These are phyloP conservation scores for Aspergillus kassunensis DNA, from an alignment of 495 filamentous ascomycete species.

Conservation along the genomic window DNA sequence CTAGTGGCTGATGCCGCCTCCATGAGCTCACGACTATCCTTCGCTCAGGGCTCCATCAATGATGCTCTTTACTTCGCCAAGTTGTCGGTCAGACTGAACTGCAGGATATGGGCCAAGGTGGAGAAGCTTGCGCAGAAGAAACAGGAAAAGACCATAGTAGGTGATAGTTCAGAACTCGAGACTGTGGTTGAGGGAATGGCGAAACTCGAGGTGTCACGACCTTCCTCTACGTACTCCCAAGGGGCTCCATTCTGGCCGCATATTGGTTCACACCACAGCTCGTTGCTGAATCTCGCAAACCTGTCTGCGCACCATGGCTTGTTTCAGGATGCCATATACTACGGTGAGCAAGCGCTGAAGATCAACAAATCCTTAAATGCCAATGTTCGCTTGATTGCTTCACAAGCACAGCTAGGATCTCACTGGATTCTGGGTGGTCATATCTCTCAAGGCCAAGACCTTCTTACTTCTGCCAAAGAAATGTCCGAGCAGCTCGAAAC, in stretches of 20 bases:
- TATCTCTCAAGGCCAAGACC: conserved; percentile 55
- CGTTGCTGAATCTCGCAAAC: conserved; percentile 64
- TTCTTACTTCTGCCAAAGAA: conserved; percentile 50
- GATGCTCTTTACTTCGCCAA: conserved; percentile 64
- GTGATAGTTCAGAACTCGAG: conserved; percentile 33
- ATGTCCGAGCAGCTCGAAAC: conserved; percentile 35
- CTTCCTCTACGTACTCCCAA: conserved; percentile 32
- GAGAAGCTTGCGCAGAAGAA: conserved; percentile 48
- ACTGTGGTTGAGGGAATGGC: conserved; percentile 41
- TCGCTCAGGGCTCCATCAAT: conserved; percentile 59
- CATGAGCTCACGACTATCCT: conserved; percentile 60
- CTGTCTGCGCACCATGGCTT: conserved; percentile 80
- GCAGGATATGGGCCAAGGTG: conserved; percentile 66
- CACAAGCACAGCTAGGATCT: conserved; percentile 57
- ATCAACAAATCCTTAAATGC: conserved; percentile 67
- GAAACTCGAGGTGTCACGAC: conserved; percentile 38
- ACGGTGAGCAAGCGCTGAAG: conserved; percentile 77
- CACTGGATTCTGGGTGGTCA: conserved; percentile 62
- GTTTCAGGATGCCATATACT: conserved; percentile 86
- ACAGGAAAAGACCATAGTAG: conserved; percentile 25
- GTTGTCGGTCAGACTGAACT: conserved; percentile 60
- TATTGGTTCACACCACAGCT: conserved; percentile 64
- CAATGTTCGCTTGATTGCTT: conserved; percentile 48
- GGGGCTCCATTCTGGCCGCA: conserved; percentile 80
- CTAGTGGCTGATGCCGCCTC: conserved; percentile 50